Conservation (phyloP, 352 stramenopile species). For the Elongisporangium senticosum region DNA sequence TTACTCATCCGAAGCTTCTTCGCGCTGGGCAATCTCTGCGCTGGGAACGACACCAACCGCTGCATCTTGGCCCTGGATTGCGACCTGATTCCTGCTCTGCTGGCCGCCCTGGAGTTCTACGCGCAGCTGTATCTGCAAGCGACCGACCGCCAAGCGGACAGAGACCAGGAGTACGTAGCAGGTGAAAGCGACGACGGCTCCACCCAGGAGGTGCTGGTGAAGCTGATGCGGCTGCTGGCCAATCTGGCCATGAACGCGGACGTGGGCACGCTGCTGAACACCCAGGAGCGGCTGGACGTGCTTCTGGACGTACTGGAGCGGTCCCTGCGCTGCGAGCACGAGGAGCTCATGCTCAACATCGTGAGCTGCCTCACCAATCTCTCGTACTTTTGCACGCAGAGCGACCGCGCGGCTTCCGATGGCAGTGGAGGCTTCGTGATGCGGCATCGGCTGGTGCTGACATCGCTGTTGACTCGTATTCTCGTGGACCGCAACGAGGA, state of each 20-base stretch:
- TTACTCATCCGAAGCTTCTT: constrained; percentile 79
- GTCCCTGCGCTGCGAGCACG: constrained; percentile 25
- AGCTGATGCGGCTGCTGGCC: constrained; percentile 71
- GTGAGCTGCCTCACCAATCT: constrained; percentile 87
- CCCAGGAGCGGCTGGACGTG: constrained; percentile 17
- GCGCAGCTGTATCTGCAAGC: constrained; percentile 19
- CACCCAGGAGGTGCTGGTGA: constrained; percentile 68
- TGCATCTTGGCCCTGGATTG: constrained; percentile 27
- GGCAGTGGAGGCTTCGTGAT: constrained; percentile 33
- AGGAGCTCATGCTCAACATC: constrained; percentile 87
- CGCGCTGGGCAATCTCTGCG: constrained; percentile 82
- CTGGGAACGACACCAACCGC: constrained; percentile 77
- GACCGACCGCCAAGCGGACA: constrained; percentile 6
- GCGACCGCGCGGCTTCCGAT: background rate
- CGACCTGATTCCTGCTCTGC: constrained; percentile 24
- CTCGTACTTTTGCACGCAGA: constrained; percentile 51
- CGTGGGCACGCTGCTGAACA: constrained; percentile 41
- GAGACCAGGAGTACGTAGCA: constrained; percentile 2
- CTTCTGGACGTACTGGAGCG: constrained; percentile 43
- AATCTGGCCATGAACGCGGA: constrained; percentile 81
- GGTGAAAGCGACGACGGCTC: constrained; percentile 10
- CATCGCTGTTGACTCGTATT: constrained; percentile 33
- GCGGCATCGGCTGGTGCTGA: constrained; percentile 32
- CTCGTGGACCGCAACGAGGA: constrained; percentile 75
- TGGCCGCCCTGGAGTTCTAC: constrained; percentile 45